These are phyloP conservation scores for Linanthus parryae DNA, from an alignment of 148 eudicot species.

Conservation along the genomic window DNA sequence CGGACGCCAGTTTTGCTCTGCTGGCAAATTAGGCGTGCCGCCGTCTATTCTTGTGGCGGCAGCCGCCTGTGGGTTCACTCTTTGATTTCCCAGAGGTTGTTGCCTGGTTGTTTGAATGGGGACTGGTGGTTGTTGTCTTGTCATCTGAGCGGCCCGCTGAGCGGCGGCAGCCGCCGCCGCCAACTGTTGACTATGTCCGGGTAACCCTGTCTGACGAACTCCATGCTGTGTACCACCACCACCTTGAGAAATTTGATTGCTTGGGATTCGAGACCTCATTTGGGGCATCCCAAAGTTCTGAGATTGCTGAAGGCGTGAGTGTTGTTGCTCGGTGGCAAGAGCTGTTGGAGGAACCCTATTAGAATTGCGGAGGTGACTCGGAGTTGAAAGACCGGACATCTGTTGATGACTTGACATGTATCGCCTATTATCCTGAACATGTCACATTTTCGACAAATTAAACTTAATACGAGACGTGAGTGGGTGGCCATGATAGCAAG, in stretches of 20 bases:
- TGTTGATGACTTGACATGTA: conserved; percentile 19
- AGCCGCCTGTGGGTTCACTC: conserved; percentile 19
- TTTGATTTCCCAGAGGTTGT: conserved; percentile 20
- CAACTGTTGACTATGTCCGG: conserved; percentile 23
- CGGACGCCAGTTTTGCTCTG: conserved; percentile 65
- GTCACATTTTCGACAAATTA: conserved; percentile 18
- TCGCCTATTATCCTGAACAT: conserved; percentile 10
- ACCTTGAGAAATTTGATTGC: conserved; percentile 21
- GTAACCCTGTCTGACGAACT: conserved; percentile 11
- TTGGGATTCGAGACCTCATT: conserved; percentile 12
- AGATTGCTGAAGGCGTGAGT: conserved; percentile 23
- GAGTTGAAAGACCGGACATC: conserved; percentile 22
- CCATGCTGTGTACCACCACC: conserved; percentile 22
- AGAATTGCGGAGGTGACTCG: conserved; percentile 16
- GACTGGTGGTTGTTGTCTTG: conserved; percentile 20
- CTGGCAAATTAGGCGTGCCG: conserved; percentile 27
- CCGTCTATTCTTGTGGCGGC: conserved; percentile 28
- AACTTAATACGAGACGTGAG: not conserved
- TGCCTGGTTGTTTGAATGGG: conserved; percentile 25
- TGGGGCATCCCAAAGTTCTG: conserved; percentile 28
- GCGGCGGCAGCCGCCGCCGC: conserved; percentile 22
- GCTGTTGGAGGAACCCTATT: conserved; percentile 14
- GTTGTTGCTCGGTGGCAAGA: conserved; percentile 11
- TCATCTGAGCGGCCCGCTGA: conserved; percentile 25
- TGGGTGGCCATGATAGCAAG: not conserved